Evolutionary conservation across 352 stramenopile genomes (phyloP).

Genomic region (Sclerospora graminicola): DNA sequence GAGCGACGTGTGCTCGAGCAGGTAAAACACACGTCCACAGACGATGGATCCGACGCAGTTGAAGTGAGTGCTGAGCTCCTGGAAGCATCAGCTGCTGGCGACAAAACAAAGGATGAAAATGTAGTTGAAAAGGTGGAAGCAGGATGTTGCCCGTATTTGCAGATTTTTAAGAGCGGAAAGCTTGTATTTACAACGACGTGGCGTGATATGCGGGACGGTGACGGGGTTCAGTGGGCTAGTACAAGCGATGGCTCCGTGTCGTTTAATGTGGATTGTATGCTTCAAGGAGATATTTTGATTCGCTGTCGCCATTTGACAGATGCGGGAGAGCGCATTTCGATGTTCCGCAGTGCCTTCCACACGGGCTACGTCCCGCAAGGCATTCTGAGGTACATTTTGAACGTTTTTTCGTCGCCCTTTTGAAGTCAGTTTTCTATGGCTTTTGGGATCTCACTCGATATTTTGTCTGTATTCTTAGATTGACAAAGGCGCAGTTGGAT

Average conservation of each 20-base stretch:
- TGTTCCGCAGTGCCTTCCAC: conserved; percentile 98
- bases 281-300: conserved; percentile 96
- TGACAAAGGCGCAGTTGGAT: conserved; percentile 95
- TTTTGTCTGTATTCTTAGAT: conserved; percentile 20
- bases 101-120: conserved; percentile 30
- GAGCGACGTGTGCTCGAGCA: conserved; percentile 47
- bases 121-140: conserved; percentile 59
- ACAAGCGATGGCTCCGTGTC: conserved; percentile 82
- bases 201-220: conserved; percentile 74
- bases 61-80: conserved; percentile 24
- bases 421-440: not conserved
- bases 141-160: conserved; percentile 95
- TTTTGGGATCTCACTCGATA: not conserved
- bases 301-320: conserved; percentile 92
- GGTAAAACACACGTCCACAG: conserved; percentile 21
- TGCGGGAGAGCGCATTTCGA: conserved; percentile 83
- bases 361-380: conserved; percentile 95
- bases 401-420: no score
- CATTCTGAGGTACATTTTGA: conserved; percentile 73
- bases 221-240: conserved; percentile 88
- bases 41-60: conserved; percentile 18
- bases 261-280: conserved; percentile 92
- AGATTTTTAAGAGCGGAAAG: conserved; percentile 96
- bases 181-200: conserved; percentile 93
- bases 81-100: conserved; percentile 2